phyloP scores from a whole-genome alignment of 2,329 filamentous ascomycete genomes.

The Colletotrichum sp. region DNA sequence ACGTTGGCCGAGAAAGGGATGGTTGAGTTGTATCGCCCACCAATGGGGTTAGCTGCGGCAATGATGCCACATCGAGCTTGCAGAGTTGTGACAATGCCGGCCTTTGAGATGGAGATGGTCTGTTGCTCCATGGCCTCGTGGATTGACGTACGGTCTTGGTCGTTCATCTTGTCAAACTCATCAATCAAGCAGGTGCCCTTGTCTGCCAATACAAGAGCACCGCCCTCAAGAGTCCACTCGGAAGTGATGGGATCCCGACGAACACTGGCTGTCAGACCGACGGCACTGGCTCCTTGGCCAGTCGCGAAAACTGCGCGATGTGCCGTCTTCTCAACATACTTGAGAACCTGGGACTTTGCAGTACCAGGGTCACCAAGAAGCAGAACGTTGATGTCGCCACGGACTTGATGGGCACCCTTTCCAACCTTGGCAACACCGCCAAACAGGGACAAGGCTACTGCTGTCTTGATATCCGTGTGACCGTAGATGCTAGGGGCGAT shows the following conservation, averaged over 20 bases:
- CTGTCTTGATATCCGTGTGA: slow-evolving; percentile 96
- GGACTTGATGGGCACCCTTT: slow-evolving; percentile 87
- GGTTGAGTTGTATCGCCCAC: slow-evolving; percentile 94
- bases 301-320: slow-evolving; percentile 97
- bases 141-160: slow-evolving; percentile 96
- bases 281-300: slow-evolving; percentile 94
- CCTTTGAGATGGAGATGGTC: slow-evolving; percentile 98
- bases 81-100: slow-evolving; percentile 95
- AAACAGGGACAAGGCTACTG: slow-evolving; percentile 91
- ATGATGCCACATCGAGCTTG: slow-evolving; percentile 97
- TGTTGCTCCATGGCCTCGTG: slow-evolving; percentile 99
- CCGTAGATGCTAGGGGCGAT: slow-evolving; percentile 98
- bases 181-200: slow-evolving; percentile 96
- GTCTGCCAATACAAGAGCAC: slow-evolving; percentile 92
- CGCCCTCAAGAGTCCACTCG: slow-evolving; percentile 97
- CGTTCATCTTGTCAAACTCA: slow-evolving; percentile 99
- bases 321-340: slow-evolving; percentile 97
- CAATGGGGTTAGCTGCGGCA: slow-evolving; percentile 94
- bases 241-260: slow-evolving; percentile 93
- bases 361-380: slow-evolving; percentile 97
- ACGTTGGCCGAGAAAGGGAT: slow-evolving; percentile 97
- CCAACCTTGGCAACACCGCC: slow-evolving; percentile 92
- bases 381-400: slow-evolving; percentile 97
- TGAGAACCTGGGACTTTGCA: slow-evolving; percentile 95
- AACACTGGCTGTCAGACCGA: slow-evolving; percentile 96